Base-by-base conservation (phyloP, 257 asterid species). In the Solanum lycopersicoides region DNA sequence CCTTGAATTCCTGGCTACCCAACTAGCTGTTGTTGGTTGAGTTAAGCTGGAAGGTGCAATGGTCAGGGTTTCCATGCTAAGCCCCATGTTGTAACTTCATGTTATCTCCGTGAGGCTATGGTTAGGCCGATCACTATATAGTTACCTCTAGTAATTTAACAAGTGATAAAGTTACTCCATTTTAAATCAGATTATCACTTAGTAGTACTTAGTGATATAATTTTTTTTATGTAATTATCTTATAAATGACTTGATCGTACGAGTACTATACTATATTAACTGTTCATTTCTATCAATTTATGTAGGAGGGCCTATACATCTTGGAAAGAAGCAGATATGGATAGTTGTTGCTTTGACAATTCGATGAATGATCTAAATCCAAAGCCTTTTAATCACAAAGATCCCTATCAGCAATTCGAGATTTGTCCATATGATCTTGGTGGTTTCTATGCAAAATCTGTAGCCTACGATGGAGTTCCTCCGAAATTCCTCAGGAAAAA, bases 331-430 rank as follows among this genome's bases (percentile, higher is more conserved):
- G 93, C 92, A 34, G 95, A 91, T 5, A 72, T 84, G 11, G 91
- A 90, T 42, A 87, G 89, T 53, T 96, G 99, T 65, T 95, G 98
- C 91, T 93, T 91, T 39, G 84, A 88, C 73, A 86, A 82, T 47
- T 83, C 68, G 34, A 84, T 37, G 9, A 72, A 9, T 20, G 92
- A 92, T 83, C 53, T 87, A 9, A 92, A 88, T 39, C 92, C 91
- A 5, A 89, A 92, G 87, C 95, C 92, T 9, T 95, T 96, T 3
- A 94, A 95, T 88, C 91, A 91, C 86, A 91, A 94, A 85, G 96
- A 96, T 87, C 86, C 93, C 16, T 94, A 96, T 87, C 99, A 96
- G 66, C 98, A 94, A 14, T 74, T 95, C 18, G 98, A 96, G 87
- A 92, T 96, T 60, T 90, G 89, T 68, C 94, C 91, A 2, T 83